phyloP scores from a whole-genome alignment of 352 stramenopile species.

The Globisporangium spinosum region DNA sequence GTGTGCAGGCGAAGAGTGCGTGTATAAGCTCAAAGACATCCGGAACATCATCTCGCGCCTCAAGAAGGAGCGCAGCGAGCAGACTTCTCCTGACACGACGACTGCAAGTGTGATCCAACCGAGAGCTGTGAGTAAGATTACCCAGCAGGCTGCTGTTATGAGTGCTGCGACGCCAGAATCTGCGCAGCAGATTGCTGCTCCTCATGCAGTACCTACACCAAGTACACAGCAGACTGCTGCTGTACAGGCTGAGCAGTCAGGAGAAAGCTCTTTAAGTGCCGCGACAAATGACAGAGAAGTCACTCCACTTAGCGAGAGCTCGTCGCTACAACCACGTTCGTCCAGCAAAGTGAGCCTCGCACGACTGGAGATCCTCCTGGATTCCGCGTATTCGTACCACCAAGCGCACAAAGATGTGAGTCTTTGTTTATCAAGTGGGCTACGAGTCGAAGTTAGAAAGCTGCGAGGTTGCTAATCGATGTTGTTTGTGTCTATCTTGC shows the following conservation, averaged over 20 bases:
- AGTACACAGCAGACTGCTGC: background rate
- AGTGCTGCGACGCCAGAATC: background rate
- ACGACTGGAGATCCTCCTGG: constrained; percentile 7
- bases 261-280: background rate
- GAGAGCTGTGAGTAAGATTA: background rate
- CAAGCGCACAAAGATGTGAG: constrained; percentile 8
- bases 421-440: background rate
- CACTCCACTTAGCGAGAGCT: background rate
- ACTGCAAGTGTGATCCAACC: background rate
- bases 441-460: background rate
- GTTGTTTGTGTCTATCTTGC: background rate
- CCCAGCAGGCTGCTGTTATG: background rate
- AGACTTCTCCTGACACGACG: background rate
- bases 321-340: background rate
- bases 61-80: constrained; percentile 8
- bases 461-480: background rate
- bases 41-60: constrained; percentile 11
- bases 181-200: background rate
- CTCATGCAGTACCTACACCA: background rate
- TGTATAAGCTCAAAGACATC: constrained; percentile 15
- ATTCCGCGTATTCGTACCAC: constrained; percentile 2
- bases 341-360: background rate
- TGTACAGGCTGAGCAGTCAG: background rate
- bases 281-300: background rate
- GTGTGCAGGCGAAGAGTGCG: constrained; percentile 6